A percentile compares a stretch with the other conserved stretches of the same genome.
These are phyloP conservation scores for Lablab purpureus DNA, from an alignment of 306 rosid genomes.

Conservation along the genomic window DNA sequence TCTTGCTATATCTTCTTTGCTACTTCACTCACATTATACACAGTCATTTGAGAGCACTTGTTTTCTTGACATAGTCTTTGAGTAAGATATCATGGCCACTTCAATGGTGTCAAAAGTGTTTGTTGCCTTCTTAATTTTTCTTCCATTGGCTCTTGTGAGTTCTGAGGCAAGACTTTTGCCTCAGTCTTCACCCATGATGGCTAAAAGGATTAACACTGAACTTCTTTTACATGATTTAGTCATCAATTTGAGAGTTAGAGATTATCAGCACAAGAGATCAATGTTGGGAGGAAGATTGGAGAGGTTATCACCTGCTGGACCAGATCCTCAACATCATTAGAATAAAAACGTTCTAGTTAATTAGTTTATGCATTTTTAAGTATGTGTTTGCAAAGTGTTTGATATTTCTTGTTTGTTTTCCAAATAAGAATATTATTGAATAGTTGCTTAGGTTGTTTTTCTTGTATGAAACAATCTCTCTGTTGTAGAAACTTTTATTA, in stretches of 20 bases:
- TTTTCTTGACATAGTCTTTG: slow-evolving; percentile 12
- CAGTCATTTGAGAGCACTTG: slow-evolving; percentile 30
- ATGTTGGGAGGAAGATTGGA: slow-evolving; percentile 45
- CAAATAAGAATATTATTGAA: neutral
- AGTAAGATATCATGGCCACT: slow-evolving; percentile 44
- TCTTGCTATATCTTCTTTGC: slow-evolving; percentile 15
- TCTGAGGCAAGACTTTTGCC: slow-evolving; percentile 52
- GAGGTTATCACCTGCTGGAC: slow-evolving; percentile 60
- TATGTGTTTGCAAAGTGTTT: too few relatives aligned
- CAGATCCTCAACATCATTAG: slow-evolving; percentile 70
- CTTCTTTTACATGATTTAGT: slow-evolving; percentile 42
- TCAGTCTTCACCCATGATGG: slow-evolving; percentile 27
- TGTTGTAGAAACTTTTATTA: neutral
- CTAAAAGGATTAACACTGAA: slow-evolving; percentile 44
- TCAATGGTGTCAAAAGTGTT: slow-evolving; percentile 46
- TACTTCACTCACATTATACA: slow-evolving; percentile 5
- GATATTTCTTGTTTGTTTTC: neutral
- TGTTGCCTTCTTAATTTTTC: slow-evolving; percentile 39
- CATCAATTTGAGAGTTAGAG: neutral
- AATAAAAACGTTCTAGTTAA: too few relatives aligned
- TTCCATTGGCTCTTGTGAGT: slow-evolving; percentile 45
- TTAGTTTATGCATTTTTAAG: too few relatives aligned
- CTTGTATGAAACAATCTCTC: neutral
- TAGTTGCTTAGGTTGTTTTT: neutral
- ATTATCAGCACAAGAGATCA: slow-evolving; percentile 41